Base-by-base conservation (phyloP, 2,329 filamentous ascomycete species). In the Xylariaceae sp. region DNA sequence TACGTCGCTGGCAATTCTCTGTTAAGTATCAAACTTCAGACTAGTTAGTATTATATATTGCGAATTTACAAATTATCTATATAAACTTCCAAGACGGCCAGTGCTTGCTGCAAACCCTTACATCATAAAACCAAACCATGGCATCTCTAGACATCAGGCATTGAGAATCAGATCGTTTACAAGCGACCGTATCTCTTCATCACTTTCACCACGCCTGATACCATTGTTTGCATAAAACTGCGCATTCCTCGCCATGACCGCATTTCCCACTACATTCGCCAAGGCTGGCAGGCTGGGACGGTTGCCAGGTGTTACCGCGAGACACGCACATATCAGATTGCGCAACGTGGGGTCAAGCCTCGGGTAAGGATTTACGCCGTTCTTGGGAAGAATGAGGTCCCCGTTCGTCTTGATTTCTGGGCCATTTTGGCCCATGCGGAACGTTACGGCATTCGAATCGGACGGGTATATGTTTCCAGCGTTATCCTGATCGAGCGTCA, bases 281-380 rank as follows among this genome's bases (percentile, higher is more conserved):
- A 58, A 21, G 3, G 1, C 16, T 4, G 1, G 14, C 12, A 28
- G 23, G 2, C 3, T 1, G 19, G 49, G 49, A 17, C 49, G 34
- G 21, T 34, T 5, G 3, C 6, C 9, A 14, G 17, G 16, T 1
- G 17, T 23, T 19, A 43, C n/a, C 5, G 49, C 49, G 17, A 53
- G 37, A 31, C 55, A 58, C 4, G 43, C 23, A n/a, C 55, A 53
- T 28, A 58, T 34, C 4, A 53, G 21, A 16, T 12, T 14, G 14
- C 55, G 55, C 19, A 58, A 12, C 4, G 3, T 31, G 3, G 9
- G 2, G 33, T 58, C 49, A 3, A 58, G 24, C 14, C 4, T 16
- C 5, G 53, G 46, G n/a, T 16, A 56, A 16, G 55, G 55, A 12
- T 24, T 11, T 3, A 31, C 29, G 11, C 12, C 4, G 7, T 45